phyloP scores from a whole-genome alignment of 768 basidiomycete genomes.

The Gautieria morchelliformis region DNA sequence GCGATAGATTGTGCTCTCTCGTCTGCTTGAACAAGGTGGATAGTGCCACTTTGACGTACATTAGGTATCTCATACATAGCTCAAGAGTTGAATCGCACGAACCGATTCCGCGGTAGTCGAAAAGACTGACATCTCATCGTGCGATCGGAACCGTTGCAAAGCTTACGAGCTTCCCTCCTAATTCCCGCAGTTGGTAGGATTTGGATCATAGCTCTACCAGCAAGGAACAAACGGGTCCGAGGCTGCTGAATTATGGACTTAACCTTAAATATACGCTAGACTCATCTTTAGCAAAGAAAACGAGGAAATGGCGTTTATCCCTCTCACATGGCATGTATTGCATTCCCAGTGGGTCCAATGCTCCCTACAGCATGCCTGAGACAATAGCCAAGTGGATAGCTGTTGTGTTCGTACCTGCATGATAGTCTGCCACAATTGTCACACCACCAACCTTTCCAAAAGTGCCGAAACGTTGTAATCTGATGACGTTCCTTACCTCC shows the following conservation, averaged over 20 bases:
- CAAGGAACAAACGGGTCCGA: no score
- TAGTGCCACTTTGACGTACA: slow-evolving; percentile 18
- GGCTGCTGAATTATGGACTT: not conserved
- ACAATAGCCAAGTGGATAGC: slow-evolving; percentile 2
- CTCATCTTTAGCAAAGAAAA: not conserved
- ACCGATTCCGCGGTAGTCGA: slow-evolving; percentile 1
- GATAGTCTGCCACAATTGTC: slow-evolving; percentile 59
- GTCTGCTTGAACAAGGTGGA: slow-evolving; percentile 11
- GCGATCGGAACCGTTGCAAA: not conserved
- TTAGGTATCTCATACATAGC: not conserved
- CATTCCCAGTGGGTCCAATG: slow-evolving; percentile 76
- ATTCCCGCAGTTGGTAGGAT: not conserved
- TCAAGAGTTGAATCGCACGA: not conserved
- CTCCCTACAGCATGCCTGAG: slow-evolving; percentile 30
- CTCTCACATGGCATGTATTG: slow-evolving; percentile 41
- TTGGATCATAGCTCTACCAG: not conserved
- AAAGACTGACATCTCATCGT: not conserved
- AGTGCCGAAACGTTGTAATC: slow-evolving; percentile 1
- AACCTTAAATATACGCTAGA: not conserved
- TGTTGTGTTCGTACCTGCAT: slow-evolving; percentile 41
- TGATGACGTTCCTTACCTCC: not conserved
- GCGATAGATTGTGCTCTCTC: slow-evolving; percentile 30
- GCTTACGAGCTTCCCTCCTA: not conserved
- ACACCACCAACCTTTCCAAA: slow-evolving; percentile 56
- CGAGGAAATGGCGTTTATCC: not conserved